Evolutionary conservation across 305 asterid genomes (phyloP).

Genomic region (Solanum aculeatissimum): DNA sequence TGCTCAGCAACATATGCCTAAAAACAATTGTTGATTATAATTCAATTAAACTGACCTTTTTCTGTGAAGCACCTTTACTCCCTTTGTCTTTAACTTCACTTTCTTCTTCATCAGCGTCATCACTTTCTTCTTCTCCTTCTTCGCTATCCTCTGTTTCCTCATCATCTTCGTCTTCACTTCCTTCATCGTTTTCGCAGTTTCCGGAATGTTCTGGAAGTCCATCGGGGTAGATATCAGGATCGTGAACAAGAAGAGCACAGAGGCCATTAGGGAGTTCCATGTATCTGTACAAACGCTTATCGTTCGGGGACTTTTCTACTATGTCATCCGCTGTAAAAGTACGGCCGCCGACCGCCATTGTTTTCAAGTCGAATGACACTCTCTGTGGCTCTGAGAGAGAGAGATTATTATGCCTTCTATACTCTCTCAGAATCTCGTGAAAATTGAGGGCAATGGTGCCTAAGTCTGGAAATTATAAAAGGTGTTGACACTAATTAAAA

Average conservation of each 20-base stretch:
- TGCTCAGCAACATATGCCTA: background rate
- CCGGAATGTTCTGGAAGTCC: slow-evolving; percentile 16
- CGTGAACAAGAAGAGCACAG: slow-evolving; percentile 86
- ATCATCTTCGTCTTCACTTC: slow-evolving; percentile 29
- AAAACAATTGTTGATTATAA: background rate
- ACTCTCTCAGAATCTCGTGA: background rate
- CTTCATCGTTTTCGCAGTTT: slow-evolving; percentile 17
- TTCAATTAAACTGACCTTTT: slow-evolving; percentile 43
- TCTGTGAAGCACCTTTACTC: slow-evolving; percentile 42
- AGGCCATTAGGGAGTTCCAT: slow-evolving; percentile 75
- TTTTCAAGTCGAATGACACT: background rate
- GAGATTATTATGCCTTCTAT: background rate
- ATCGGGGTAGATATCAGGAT: slow-evolving; percentile 74
- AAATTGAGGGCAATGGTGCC: too few relatives aligned
- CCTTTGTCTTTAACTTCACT: background rate
- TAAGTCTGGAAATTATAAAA: too few relatives aligned
- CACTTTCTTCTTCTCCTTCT: slow-evolving; percentile 24
- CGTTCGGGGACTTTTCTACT: slow-evolving; percentile 71
- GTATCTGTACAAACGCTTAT: slow-evolving; percentile 73
- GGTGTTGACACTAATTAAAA: too few relatives aligned
- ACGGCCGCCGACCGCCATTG: slow-evolving; percentile 40
- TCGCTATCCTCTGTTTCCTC: slow-evolving; percentile 24
- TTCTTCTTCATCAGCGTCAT: slow-evolving; percentile 12
- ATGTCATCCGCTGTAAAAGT: slow-evolving; percentile 60
- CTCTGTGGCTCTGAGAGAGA: background rate